Percentiles rank a stretch among this genome's conserved stretches.
phyloP scores from a whole-genome alignment of 139 green algal species.

The Ettlia oleoabundans region DNA sequence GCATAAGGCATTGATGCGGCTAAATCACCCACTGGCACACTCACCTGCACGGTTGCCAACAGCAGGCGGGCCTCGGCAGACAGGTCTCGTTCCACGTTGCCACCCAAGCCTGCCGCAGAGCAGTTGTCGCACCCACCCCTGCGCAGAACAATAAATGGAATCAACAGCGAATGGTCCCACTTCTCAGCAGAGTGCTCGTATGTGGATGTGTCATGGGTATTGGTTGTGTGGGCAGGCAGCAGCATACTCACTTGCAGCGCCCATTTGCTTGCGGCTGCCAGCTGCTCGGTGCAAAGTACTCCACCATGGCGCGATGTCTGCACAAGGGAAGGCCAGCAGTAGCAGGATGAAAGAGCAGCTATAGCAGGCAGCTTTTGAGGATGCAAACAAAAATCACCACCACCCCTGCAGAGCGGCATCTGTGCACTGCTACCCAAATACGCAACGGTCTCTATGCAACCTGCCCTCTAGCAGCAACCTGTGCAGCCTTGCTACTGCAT shows the following conservation, averaged over 20 bases:
- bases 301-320: constrained; percentile 36
- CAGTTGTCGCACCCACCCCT: constrained; percentile 50
- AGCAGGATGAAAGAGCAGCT: background rate
- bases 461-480: background rate
- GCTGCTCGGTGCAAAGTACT: constrained; percentile 32
- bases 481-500: background rate
- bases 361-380: background rate
- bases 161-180: background rate
- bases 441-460: background rate
- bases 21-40: background rate
- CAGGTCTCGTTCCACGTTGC: constrained; percentile 18
- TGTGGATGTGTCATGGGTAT: background rate
- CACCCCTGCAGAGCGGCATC: background rate
- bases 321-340: background rate
- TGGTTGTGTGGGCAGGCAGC: background rate
- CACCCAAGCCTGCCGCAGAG: background rate
- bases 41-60: constrained; percentile 23
- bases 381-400: background rate
- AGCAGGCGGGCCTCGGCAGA: constrained; percentile 33
- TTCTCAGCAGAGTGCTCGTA: background rate
- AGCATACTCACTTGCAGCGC: constrained; percentile 2
- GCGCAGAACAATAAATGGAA: background rate
- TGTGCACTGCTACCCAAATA: background rate
- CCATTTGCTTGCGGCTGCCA: background rate
- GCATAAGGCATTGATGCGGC: background rate